Percentiles rank a stretch among this genome's conserved stretches.
Conservation (phyloP, 192 early-diverging fungal species). For the Haplosporangium gracile region DNA sequence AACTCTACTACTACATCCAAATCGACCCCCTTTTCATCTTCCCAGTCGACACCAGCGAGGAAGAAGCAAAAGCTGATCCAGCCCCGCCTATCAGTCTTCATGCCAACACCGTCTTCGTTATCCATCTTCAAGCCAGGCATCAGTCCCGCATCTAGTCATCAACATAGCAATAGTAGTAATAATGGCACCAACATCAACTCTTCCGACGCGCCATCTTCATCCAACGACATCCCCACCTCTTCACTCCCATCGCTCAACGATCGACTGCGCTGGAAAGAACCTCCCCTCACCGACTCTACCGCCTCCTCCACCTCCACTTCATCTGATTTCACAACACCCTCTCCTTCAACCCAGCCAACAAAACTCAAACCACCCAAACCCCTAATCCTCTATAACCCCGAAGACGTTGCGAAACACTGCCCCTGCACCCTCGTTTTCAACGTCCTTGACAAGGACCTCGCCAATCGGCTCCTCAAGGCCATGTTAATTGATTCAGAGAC, state of each 20-base stretch:
- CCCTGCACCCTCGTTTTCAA: slow-evolving; percentile 55
- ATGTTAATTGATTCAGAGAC: slow-evolving; percentile 55
- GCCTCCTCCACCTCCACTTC: neutral
- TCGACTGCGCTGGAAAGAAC: slow-evolving; percentile 45
- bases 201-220: neutral
- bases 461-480: slow-evolving; percentile 32
- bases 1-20: neutral
- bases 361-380: slow-evolving; percentile 40
- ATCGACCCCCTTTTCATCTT: neutral
- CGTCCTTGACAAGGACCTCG: slow-evolving; percentile 48
- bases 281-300: neutral
- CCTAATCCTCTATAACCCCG: slow-evolving; percentile 39
- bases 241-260: slow-evolving; percentile 43
- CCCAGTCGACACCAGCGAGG: neutral
- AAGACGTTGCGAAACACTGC: slow-evolving; percentile 40
- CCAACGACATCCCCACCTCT: slow-evolving; percentile 13
- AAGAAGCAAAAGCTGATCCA: slow-evolving; percentile 44
- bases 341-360: neutral
- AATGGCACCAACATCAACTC: neutral
- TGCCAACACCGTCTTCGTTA: slow-evolving; percentile 8
- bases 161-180: neutral
- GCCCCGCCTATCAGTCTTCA: slow-evolving; percentile 31
- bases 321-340: slow-evolving; percentile 5
- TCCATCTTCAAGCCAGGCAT: neutral
- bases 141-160: neutral